Conservation (phyloP, 345 rosid genomes). For the Pelargonium nanum region DNA sequence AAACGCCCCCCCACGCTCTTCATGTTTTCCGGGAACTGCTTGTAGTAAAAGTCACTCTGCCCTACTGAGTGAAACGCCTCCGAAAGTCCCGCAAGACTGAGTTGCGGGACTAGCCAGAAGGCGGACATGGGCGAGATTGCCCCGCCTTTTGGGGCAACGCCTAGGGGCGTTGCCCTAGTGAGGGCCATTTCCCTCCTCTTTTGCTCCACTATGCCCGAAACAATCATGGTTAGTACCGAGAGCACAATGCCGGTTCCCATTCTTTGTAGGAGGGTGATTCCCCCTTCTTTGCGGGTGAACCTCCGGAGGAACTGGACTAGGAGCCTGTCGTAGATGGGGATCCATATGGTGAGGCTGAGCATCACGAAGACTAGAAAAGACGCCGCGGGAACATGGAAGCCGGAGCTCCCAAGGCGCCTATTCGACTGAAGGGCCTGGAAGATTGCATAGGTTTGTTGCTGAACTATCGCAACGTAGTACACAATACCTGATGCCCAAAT, state of each 20-base stretch:
- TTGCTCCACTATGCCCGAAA: conserved; percentile 30
- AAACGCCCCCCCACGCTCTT: conserved; percentile 45
- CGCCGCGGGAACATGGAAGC: conserved; percentile 33
- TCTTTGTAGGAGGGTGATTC: conserved; percentile 41
- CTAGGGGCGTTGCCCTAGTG: conserved; percentile 30
- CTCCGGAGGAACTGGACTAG: conserved; percentile 25
- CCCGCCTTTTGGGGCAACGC: conserved; percentile 27
- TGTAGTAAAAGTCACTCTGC: conserved; percentile 37
- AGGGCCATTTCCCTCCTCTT: conserved; percentile 30
- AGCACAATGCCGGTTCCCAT: conserved; percentile 28
- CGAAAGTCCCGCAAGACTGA: conserved; percentile 28
- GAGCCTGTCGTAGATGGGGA: conserved; percentile 35
- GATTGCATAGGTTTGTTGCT: conserved; percentile 32
- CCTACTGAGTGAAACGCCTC: conserved; percentile 33
- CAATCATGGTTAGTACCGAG: conserved; percentile 22
- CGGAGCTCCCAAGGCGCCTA: conserved; percentile 21
- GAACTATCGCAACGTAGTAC: conserved; percentile 24
- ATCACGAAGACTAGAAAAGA: conserved; percentile 34
- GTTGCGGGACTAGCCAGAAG: conserved; percentile 34
- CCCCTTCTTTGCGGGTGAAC: conserved; percentile 33
- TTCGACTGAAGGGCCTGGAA: conserved; percentile 43
- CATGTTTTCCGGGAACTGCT: conserved; percentile 58
- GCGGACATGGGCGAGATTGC: conserved; percentile 40
- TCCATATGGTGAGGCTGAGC: conserved; percentile 30
- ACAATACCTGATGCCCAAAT: conserved; percentile 28